A percentile compares a stretch with the other conserved stretches of the same genome.
Conservation (phyloP, 176 grass and related monocot species). For the Avena insularis region DNA sequence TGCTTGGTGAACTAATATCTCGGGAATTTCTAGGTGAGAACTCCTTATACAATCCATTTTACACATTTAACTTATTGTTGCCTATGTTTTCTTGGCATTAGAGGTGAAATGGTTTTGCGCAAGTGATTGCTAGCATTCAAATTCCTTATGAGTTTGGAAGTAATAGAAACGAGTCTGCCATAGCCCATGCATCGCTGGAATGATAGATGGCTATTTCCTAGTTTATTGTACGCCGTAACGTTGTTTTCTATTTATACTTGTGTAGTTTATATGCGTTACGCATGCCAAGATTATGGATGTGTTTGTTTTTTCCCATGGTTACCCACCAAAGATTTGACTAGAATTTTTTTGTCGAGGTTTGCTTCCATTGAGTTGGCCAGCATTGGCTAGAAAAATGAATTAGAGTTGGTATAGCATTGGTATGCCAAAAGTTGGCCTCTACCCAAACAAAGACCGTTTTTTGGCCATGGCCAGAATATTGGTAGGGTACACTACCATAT, state of each 20-base stretch:
- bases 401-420: neutral
- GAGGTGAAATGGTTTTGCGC: constrained; percentile 22
- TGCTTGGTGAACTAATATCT: neutral
- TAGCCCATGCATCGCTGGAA: neutral
- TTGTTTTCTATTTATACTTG: neutral
- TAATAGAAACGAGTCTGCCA: neutral
- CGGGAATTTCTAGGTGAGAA: neutral
- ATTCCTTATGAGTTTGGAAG: constrained; percentile 18
- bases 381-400: neutral
- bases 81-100: constrained; percentile 22
- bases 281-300: neutral
- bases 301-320: neutral
- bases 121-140: constrained; percentile 13
- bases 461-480: neutral
- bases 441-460: constrained; percentile 8
- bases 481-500: neutral
- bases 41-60: neutral
- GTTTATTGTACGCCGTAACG: neutral
- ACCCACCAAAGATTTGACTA: neutral
- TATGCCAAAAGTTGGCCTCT: neutral
- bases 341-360: neutral
- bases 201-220: constrained; percentile 2
- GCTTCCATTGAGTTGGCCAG: neutral
- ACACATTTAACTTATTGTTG: neutral
- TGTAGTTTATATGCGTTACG: neutral